Evolutionary conservation across 2,329 filamentous ascomycete genomes (phyloP).

Genomic region (Sporothrix schenckii): DNA sequence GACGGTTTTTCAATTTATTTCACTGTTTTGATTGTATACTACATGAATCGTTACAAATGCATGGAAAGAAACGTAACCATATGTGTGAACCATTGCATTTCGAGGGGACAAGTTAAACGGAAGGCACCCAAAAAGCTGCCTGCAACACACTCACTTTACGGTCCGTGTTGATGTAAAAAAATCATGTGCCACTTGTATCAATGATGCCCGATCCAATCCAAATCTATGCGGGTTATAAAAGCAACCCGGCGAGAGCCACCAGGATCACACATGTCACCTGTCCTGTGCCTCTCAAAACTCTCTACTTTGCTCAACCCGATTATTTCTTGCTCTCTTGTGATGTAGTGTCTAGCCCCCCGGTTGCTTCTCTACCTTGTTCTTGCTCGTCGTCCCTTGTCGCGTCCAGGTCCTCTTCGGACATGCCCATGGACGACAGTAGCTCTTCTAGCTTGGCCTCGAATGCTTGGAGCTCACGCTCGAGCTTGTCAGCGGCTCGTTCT

Average conservation of each 20-base stretch:
- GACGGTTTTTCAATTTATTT: neutral
- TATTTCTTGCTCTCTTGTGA: constrained; percentile 13
- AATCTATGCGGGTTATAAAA: neutral
- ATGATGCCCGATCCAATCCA: neutral
- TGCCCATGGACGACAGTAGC: constrained; percentile 55
- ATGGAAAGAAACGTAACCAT: neutral
- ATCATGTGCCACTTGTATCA: neutral
- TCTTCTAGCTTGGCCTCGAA: constrained; percentile 60
- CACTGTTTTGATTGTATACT: neutral
- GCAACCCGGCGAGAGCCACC: neutral
- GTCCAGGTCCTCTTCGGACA: constrained; percentile 28
- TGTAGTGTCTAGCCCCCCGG: neutral
- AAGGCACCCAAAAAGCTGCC: neutral
- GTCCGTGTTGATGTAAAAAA: neutral
- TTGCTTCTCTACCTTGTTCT: neutral
- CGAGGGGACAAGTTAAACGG: neutral
- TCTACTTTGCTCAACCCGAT: neutral
- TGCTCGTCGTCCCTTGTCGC: neutral
- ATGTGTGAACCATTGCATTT: neutral
- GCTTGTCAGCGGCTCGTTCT: constrained; percentile 56
- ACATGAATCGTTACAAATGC: neutral
- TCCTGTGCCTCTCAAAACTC: neutral
- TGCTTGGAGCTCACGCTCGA: constrained; percentile 56
- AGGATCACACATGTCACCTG: neutral
- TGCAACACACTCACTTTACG: neutral